Evolutionary conservation across 2,329 filamentous ascomycete species (phyloP), one percentile per base, ranked within the genome.

Genomic region (Domatiomyces catenatus): DNA sequence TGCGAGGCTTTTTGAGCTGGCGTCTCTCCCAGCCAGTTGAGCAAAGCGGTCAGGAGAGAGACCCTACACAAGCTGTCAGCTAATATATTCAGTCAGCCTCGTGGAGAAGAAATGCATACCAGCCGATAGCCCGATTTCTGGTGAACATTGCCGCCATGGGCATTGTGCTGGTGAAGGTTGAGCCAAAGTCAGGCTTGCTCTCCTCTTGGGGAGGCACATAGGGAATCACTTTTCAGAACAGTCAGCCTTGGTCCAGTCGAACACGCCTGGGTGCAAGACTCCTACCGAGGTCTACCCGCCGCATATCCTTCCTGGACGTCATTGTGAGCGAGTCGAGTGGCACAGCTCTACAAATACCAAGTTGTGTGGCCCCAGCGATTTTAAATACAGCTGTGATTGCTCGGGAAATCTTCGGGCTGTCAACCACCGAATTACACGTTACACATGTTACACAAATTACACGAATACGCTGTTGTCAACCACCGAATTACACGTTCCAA

Each of bases 81-180:
- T 8, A 5, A 20, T 15, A 18, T 44, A 7, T 8, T 8, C 19
- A 32, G 12, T 18, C n/a, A 8, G 18, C 15, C 17, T 8, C n/a
- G n/a, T 42, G 18, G 20, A 17, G 45, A 43, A 43, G 39, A 44
- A 32, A 12, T 17, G 7, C 70, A 53, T 68, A 78, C 76, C 79
- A 82, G 66, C 78, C 79, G 57, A 82, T 75, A 71, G 81, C 75
- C 76, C 86, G 84, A 71, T 94, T 94, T 59, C 88, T 78, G 60
- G 84, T 92, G 66, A 94, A 92, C 76, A 94, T 93, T 76, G 89
- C 89, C 52, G 86, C 88, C 90, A 95, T 95, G 52, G 90, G 90
- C 63, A 96, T 74, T 36, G 89, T 93, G 63, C 83, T 90, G 49
- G 76, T 73, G 70, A 82, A 74, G 47, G 77, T 79, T 60, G 75